Base-by-base conservation (phyloP, 768 basidiomycete genomes). In the Boletus rubroflammeus region DNA sequence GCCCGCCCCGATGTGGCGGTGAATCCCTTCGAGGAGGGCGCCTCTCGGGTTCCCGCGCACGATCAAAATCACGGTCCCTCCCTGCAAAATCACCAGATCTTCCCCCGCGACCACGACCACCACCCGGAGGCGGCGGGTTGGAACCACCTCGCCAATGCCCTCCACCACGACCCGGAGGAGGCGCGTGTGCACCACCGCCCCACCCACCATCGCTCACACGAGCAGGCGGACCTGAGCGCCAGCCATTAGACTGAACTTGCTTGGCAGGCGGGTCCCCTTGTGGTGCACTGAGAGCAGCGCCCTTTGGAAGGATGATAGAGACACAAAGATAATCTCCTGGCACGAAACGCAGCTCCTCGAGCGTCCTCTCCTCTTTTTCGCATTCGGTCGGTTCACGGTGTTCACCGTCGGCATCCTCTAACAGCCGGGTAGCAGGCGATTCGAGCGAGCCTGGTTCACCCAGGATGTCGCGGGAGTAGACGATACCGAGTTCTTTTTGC, bases 381-480 rank as follows among this genome's bases (percentile, higher is more conserved):
- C 78, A 72, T 41, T 82, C 80, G 2, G 68, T 74, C 2, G 38
- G 64, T 39, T 60, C 66, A 38, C 61, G 62, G 9, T 62, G 65
- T 55, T 78, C 73, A 5, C 61, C 56, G 17, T 71, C 71, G 0
- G 60, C 53, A 55, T 85, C 85, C 42, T 82, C 80, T 21, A 84
- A 70, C 3, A 90, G 76, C 3, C 85, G 79, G 0, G 84, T 78
- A 0, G 87, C 86, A 6, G 81, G 74, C 14, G 67, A 68, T 38
- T 78, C 75, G 21, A 87, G 67, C 1, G 84, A 70, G 32, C 88
- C 88, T 4, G 87, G 85, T 67, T 90, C 90, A 45, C 89, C 89
- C 3, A 90, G 80, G 58, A 92, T 87, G 71, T 92, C 91, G 57
- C 90, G 84, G 41, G 89, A 88, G 69, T 89, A 88, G 36, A 93